Base-by-base conservation (phyloP, 805 yeast species). In the Lipomyces chichibuensis region DNA sequence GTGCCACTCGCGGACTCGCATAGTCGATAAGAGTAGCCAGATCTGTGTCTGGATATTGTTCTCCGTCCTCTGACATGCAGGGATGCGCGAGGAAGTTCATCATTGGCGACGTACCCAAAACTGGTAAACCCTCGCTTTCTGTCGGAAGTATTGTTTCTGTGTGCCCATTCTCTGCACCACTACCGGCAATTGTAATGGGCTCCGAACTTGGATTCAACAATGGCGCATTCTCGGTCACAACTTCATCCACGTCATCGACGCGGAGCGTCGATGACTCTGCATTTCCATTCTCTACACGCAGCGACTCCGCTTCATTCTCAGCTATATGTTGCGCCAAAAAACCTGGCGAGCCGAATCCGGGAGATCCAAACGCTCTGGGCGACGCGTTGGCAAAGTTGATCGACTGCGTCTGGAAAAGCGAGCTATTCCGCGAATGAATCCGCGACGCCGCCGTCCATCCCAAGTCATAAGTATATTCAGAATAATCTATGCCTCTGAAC, bases 381-480 rank as follows among this genome's bases (percentile, higher is more conserved):
- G 43, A 23, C 55, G 33, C 59, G 27, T 23, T 33, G 29, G 49
- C 46, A 20, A 56, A 56, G 29, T n/a, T 29, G n/a, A 14, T 13
- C 7, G 25, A 9, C 27, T 5, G 58, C 37, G 54, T 14, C 52
- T 39, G 66, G 8, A 60, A 35, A 25, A 67, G 58, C 6, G 71
- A 66, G 35, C 67, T 62, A 17, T 64, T 58, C 25, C 71, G 71
- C 23, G 71, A 69, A 46, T 69, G 71, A 20, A 69, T 57, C 25
- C 71, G 69, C 37, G 71, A 62, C 17, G 71, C 71, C 14, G 70
- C 71, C 1, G 71, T 69, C 71, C 71, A 69, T 57, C 71, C 71
- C 29, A 66, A 51, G 27, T 69, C 70, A 51, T 69, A 69, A 9
- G 71, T 69, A 57, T 69, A 69, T n/a, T 69, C 71, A 11, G 70